phyloP scores from a whole-genome alignment of 2,329 filamentous ascomycete species.

The Dactylellina sp. region DNA sequence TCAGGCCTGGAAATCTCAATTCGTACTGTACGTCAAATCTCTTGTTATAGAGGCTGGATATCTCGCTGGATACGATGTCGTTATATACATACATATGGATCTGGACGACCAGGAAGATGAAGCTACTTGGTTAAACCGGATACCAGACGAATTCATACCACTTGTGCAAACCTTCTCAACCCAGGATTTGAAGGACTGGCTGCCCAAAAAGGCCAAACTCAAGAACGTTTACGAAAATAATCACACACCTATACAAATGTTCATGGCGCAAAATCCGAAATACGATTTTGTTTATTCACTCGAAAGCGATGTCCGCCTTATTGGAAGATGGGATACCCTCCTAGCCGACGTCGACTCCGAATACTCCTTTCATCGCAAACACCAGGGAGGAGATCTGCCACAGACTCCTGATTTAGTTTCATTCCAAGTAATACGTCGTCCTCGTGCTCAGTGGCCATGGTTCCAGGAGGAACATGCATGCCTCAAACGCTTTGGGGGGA shows the following conservation, averaged over 20 bases:
- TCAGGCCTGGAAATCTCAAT: slow-evolving; percentile 27
- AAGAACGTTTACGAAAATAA: slow-evolving; percentile 38
- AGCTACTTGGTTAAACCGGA: slow-evolving; percentile 14
- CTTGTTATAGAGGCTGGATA: slow-evolving; percentile 47
- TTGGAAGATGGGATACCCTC: slow-evolving; percentile 40
- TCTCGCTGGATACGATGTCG: slow-evolving; percentile 20
- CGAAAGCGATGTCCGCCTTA: slow-evolving; percentile 29
- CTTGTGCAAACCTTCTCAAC: slow-evolving; percentile 35
- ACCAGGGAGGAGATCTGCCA: slow-evolving; percentile 20
- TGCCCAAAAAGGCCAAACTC: slow-evolving; percentile 19
- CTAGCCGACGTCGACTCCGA: slow-evolving; percentile 29
- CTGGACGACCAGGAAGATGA: neutral
- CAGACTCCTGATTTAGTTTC: slow-evolving; percentile 27
- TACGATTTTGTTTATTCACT: slow-evolving; percentile 46
- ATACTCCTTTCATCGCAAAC: slow-evolving; percentile 36
- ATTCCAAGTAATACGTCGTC: slow-evolving; percentile 25
- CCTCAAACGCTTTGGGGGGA: slow-evolving; percentile 23
- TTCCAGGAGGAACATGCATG: slow-evolving; percentile 15
- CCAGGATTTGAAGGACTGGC: slow-evolving; percentile 27
- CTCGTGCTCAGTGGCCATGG: slow-evolving; percentile 19
- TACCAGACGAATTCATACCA: slow-evolving; percentile 24
- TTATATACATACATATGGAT: slow-evolving; percentile 43
- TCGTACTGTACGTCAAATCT: slow-evolving; percentile 22
- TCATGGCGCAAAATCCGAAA: slow-evolving; percentile 30
- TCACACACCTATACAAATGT: slow-evolving; percentile 29